Conservation (phyloP, 257 asterid genomes). For the Rhazya stricta region DNA sequence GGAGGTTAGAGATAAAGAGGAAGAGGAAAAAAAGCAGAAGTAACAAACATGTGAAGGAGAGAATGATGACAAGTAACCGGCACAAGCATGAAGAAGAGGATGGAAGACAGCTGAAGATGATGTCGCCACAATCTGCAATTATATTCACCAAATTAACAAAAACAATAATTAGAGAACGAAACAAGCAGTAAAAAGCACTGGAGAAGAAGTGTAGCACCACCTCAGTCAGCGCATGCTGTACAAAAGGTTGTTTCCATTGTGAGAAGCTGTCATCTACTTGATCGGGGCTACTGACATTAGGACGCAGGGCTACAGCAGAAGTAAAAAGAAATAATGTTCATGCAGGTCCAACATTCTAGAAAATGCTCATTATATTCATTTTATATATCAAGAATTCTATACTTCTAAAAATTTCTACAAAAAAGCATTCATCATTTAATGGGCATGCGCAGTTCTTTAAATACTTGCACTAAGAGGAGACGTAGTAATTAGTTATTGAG, state of each 20-base stretch:
- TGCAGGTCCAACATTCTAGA: slow-evolving; percentile 4
- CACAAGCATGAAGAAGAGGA: slow-evolving; percentile 84
- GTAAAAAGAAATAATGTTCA: slow-evolving; percentile 23
- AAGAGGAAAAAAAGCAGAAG: slow-evolving; percentile 21
- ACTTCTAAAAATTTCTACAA: background rate
- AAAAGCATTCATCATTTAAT: background rate
- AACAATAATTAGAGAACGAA: slow-evolving; percentile 10
- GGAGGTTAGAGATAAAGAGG: background rate
- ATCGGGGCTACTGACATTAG: slow-evolving; percentile 53
- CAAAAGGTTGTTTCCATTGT: slow-evolving; percentile 77
- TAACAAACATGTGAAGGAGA: slow-evolving; percentile 88
- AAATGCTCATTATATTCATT: background rate
- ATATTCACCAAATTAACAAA: slow-evolving; percentile 24
- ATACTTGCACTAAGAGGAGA: background rate
- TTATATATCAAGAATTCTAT: background rate
- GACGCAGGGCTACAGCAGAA: slow-evolving; percentile 80
- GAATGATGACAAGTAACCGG: slow-evolving; percentile 89
- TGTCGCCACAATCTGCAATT: slow-evolving; percentile 79
- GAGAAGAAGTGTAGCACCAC: slow-evolving; percentile 31
- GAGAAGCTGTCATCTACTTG: slow-evolving; percentile 80
- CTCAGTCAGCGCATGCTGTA: slow-evolving; percentile 82
- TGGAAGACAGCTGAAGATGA: slow-evolving; percentile 66
- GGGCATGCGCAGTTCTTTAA: background rate
- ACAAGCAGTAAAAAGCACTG: slow-evolving; percentile 14
- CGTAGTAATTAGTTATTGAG: background rate